Evolutionary conservation across 1,284 basidiomycete species (phyloP).

Genomic region (Blastosporella zonata): DNA sequence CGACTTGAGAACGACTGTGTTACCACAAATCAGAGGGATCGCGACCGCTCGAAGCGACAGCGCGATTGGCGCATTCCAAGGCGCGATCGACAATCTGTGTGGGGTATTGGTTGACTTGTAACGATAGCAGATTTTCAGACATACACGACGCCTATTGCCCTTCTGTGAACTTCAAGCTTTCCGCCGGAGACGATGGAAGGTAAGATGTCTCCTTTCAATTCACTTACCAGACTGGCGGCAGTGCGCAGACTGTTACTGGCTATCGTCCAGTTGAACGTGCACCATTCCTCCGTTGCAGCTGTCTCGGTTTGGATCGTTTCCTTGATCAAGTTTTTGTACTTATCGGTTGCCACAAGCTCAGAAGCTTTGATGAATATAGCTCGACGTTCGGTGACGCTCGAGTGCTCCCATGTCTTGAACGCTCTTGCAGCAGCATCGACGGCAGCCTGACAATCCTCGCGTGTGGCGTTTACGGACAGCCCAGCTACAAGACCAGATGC

Average conservation of each 20-base stretch:
- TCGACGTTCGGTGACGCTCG: slow-evolving; percentile 35
- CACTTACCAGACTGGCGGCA: slow-evolving; percentile 25
- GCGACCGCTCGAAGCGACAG: slow-evolving; percentile 50
- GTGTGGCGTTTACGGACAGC: slow-evolving; percentile 41
- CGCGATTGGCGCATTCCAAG: slow-evolving; percentile 46
- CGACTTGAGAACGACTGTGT: slow-evolving; percentile 61
- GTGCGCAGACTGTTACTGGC: slow-evolving; percentile 26
- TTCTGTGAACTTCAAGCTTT: slow-evolving; percentile 28
- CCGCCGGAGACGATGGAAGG: slow-evolving; percentile 31
- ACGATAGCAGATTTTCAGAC: slow-evolving; percentile 4
- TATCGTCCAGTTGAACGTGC: slow-evolving; percentile 20
- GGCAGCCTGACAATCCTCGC: slow-evolving; percentile 45
- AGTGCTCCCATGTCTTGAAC: slow-evolving; percentile 48
- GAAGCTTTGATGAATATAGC: slow-evolving; percentile 46
- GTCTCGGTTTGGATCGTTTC: slow-evolving; percentile 39
- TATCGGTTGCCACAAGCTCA: slow-evolving; percentile 39
- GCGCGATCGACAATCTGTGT: slow-evolving; percentile 36
- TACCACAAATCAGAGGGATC: slow-evolving; percentile 59
- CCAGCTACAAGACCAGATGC: slow-evolving; percentile 40
- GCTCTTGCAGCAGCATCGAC: slow-evolving; percentile 45
- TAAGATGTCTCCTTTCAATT: slow-evolving; percentile 30
- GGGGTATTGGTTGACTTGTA: neutral
- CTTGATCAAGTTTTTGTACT: slow-evolving; percentile 36
- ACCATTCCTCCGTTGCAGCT: slow-evolving; percentile 30
- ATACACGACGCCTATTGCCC: slow-evolving; percentile 39